phyloP scores from a whole-genome alignment of 345 rosid genomes.

The Salix purpurea region DNA sequence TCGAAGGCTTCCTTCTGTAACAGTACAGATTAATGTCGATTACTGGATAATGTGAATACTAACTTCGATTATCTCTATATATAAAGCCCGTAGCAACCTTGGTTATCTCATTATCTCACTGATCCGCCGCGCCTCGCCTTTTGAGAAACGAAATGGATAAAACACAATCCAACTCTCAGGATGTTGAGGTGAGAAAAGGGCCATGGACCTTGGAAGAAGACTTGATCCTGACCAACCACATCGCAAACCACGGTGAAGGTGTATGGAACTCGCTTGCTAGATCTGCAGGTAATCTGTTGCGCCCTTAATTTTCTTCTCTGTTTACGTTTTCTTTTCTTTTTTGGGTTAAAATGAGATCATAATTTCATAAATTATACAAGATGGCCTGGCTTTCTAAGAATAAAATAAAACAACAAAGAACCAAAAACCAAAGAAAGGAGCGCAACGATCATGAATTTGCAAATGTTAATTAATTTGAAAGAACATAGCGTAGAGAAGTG shows the following conservation, averaged over 20 bases:
- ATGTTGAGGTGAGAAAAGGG: conserved; percentile 91
- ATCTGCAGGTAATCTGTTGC: conserved; percentile 66
- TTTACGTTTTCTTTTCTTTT: not conserved
- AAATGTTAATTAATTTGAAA: not conserved
- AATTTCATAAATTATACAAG: not conserved
- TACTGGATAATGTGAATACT: not conserved
- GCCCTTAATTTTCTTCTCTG: not conserved
- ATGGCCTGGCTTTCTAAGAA: not conserved
- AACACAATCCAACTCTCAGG: conserved; percentile 51
- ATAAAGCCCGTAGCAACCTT: conserved; percentile 28
- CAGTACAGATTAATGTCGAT: not conserved
- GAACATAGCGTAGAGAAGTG: no score
- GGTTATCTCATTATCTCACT: not conserved
- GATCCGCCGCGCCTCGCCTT: not conserved
- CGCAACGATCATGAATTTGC: not conserved
- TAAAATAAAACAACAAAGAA: not conserved
- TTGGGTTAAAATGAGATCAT: not conserved
- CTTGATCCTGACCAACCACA: conserved; percentile 77
- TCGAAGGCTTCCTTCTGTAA: conserved; percentile 8
- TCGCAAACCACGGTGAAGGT: conserved; percentile 93
- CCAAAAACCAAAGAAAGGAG: not conserved
- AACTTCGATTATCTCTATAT: conserved; percentile 31
- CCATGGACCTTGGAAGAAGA: conserved; percentile 99
- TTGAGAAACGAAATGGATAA: conserved; percentile 43
- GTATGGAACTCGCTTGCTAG: conserved; percentile 93